Conservation (phyloP, 2,329 filamentous ascomycete species). For the Akanthomyces lecanii region DNA sequence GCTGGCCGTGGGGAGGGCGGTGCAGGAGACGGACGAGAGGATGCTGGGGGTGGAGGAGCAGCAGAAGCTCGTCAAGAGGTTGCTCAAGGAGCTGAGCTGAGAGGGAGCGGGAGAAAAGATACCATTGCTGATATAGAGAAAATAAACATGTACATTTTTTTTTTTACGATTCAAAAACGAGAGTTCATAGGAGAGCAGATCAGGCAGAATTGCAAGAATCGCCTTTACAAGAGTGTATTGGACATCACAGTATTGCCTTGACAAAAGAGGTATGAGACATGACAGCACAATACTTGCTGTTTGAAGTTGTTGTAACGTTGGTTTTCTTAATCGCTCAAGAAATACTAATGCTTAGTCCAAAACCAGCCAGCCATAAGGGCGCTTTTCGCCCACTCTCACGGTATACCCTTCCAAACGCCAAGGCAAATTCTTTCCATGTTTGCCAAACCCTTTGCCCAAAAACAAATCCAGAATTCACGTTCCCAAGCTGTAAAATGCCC, state of each 20-base stretch:
- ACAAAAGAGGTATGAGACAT: too few species aligned
- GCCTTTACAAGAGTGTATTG: too few species aligned
- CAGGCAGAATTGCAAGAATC: too few species aligned
- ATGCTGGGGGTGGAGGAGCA: constrained; percentile 61
- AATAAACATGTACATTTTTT: background rate
- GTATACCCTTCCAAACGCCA: background rate
- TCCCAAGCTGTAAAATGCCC: constrained; percentile 1
- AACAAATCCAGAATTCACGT: background rate
- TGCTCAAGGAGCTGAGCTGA: constrained; percentile 57
- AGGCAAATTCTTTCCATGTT: background rate
- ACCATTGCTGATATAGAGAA: background rate
- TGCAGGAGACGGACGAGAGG: constrained; percentile 72
- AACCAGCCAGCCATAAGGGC: background rate
- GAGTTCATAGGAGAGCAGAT: background rate
- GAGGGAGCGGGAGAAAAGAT: background rate
- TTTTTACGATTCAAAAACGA: background rate
- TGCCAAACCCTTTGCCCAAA: background rate
- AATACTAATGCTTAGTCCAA: background rate
- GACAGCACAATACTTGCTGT: too few species aligned
- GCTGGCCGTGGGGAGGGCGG: constrained; percentile 71
- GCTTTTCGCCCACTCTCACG: background rate
- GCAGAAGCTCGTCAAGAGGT: constrained; percentile 63
- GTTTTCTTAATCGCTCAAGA: too few species aligned
- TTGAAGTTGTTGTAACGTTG: too few species aligned
- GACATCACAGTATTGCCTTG: too few species aligned